These are phyloP conservation scores for Rubus idaeus DNA, from an alignment of 306 rosid species.

Conservation along the genomic window DNA sequence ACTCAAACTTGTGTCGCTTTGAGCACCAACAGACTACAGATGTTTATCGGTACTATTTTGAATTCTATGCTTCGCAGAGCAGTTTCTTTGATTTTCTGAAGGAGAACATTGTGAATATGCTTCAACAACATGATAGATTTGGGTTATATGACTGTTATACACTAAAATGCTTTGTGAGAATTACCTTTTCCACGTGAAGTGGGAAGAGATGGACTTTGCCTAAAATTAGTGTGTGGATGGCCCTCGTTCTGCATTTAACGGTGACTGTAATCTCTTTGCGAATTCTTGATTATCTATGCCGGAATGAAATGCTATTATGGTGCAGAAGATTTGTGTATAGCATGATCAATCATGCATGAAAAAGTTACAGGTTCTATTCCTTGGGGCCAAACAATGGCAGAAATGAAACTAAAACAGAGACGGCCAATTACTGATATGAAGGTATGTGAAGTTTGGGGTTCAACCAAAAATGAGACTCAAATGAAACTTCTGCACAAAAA, in stretches of 20 bases:
- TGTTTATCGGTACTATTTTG: background rate
- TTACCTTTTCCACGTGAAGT: background rate
- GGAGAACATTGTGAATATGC: background rate
- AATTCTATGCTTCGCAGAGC: background rate
- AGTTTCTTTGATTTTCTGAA: background rate
- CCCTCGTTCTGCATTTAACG: background rate
- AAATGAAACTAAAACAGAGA: background rate
- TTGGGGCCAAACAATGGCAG: background rate
- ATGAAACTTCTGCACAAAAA: background rate
- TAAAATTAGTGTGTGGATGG: background rate
- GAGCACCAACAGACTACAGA: background rate
- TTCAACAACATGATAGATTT: background rate
- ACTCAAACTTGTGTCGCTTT: background rate
- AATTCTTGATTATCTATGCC: background rate
- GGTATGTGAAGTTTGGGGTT: background rate
- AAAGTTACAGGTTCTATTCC: background rate
- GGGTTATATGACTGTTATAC: background rate
- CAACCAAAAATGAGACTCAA: no score
- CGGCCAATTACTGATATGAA: background rate
- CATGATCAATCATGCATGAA: background rate
- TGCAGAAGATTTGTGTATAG: background rate
- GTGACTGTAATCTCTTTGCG: background rate
- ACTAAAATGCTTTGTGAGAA: background rate
- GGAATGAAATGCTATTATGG: background rate
- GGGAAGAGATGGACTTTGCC: background rate